Percentiles rank a stretch among this genome's conserved stretches.
These are phyloP conservation scores for Vitis rotundifolia DNA, from an alignment of 164 flowering plant species.

Conservation along the genomic window DNA sequence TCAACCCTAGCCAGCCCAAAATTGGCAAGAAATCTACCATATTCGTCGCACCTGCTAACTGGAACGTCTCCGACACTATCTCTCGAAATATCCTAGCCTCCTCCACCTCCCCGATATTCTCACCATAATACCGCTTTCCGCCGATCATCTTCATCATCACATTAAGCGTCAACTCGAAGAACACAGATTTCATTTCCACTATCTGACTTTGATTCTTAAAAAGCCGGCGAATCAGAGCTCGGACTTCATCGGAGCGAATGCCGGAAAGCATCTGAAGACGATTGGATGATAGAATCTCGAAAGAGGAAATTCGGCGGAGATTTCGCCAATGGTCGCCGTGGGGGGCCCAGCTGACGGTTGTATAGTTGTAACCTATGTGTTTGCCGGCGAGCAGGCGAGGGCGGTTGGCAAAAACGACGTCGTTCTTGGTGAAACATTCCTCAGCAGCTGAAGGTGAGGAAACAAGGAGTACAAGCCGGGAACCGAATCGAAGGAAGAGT, in stretches of 20 bases:
- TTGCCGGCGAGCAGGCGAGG: conserved; percentile 40
- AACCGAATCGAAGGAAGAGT: conserved; percentile 31
- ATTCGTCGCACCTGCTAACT: not conserved
- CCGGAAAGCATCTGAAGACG: conserved; percentile 29
- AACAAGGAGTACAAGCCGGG: conserved; percentile 34
- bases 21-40: conserved; percentile 30
- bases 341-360: conserved; percentile 29
- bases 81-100: conserved; percentile 19
- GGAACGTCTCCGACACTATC: conserved; percentile 2
- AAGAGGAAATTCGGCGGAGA: conserved; percentile 35
- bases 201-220: not conserved
- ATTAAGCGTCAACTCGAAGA: conserved; percentile 41
- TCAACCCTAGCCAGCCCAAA: conserved; percentile 25
- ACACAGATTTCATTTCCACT: conserved; percentile 32
- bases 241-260: conserved; percentile 44
- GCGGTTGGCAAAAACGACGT: conserved; percentile 53
- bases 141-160: conserved; percentile 52
- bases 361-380: conserved; percentile 34
- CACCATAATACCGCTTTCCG: conserved; percentile 46
- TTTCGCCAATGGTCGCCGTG: conserved; percentile 61
- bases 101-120: conserved; percentile 14
- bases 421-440: conserved; percentile 52
- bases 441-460: conserved; percentile 52
- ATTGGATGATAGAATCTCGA: conserved; percentile 41
- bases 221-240: conserved; percentile 17